Evolutionary conservation across 495 filamentous ascomycete species (phyloP).

Genomic region (Penicillium dipodomyicola): DNA sequence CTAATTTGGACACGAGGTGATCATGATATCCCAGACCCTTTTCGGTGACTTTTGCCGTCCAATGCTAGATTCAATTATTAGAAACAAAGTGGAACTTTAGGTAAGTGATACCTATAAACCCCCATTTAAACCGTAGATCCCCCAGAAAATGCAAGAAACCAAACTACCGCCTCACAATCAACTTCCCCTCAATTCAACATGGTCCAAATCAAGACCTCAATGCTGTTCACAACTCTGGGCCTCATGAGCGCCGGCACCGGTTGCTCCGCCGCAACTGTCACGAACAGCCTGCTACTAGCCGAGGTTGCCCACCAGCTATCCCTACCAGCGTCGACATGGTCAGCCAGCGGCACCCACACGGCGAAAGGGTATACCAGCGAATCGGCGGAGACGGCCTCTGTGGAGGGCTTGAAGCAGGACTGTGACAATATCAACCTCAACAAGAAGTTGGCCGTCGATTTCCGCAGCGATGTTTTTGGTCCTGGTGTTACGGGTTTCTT

Average conservation of each 20-base stretch:
- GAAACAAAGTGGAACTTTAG: background rate
- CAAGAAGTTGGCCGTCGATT: slow-evolving; percentile 27
- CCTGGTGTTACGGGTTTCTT: slow-evolving; percentile 25
- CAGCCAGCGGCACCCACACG: slow-evolving; percentile 29
- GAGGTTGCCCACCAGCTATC: slow-evolving; percentile 20
- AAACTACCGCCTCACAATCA: background rate
- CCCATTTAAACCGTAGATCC: background rate
- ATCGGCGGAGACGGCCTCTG: slow-evolving; percentile 13
- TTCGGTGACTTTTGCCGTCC: background rate
- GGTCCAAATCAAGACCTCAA: slow-evolving; percentile 7
- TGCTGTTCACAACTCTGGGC: slow-evolving; percentile 14
- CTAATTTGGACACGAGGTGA: background rate
- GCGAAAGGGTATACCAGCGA: slow-evolving; percentile 27
- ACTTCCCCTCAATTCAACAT: background rate
- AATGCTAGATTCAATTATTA: background rate
- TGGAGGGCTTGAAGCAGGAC: slow-evolving; percentile 23
- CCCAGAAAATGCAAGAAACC: background rate
- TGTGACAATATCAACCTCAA: slow-evolving; percentile 34
- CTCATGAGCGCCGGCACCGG: slow-evolving; percentile 12
- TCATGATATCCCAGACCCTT: background rate
- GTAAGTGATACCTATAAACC: no score
- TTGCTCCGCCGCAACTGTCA: slow-evolving; percentile 16
- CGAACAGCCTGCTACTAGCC: slow-evolving; percentile 21
- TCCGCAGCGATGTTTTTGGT: slow-evolving; percentile 30
- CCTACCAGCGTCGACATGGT: slow-evolving; percentile 29